These are phyloP conservation scores for Vigna hirtella DNA, from an alignment of 306 rosid genomes.

Conservation along the genomic window DNA sequence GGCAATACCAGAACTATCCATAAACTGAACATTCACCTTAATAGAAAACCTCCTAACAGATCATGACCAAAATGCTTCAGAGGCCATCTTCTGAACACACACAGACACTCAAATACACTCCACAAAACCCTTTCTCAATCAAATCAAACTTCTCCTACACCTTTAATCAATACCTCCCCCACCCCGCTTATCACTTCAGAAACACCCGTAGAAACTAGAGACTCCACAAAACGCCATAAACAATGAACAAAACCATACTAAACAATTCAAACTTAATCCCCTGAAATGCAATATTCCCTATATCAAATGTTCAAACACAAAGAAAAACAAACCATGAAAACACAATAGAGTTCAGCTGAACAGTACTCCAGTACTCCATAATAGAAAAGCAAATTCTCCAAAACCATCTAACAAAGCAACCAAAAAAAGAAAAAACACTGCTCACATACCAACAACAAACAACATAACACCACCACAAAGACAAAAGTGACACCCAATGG, in stretches of 20 bases:
- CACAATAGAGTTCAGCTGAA: slow-evolving; percentile 22
- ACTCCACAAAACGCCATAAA: neutral
- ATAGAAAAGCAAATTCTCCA: neutral
- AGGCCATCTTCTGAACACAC: neutral
- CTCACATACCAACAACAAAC: neutral
- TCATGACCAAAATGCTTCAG: neutral
- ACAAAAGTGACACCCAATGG: slow-evolving; percentile 9
- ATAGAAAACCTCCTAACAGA: neutral
- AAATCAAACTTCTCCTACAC: neutral
- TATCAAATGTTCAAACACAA: neutral
- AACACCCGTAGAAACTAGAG: slow-evolving; percentile 5
- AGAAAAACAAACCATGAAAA: slow-evolving; percentile 4
- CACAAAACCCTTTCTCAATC: neutral
- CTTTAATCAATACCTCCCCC: neutral
- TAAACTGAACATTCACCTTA: neutral
- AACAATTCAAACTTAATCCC: slow-evolving; percentile 8
- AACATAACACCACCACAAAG: slow-evolving; percentile 17
- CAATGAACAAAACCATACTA: neutral
- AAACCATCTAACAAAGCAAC: slow-evolving; percentile 24
- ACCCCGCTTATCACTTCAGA: slow-evolving; percentile 1
- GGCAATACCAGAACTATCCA: neutral
- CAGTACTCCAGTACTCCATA: neutral
- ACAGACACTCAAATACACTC: slow-evolving; percentile 5
- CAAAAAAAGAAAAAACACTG: neutral
- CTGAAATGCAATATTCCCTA: neutral